phyloP scores from a whole-genome alignment of 805 yeast species.

The Phaffomyces thermotolerans region DNA sequence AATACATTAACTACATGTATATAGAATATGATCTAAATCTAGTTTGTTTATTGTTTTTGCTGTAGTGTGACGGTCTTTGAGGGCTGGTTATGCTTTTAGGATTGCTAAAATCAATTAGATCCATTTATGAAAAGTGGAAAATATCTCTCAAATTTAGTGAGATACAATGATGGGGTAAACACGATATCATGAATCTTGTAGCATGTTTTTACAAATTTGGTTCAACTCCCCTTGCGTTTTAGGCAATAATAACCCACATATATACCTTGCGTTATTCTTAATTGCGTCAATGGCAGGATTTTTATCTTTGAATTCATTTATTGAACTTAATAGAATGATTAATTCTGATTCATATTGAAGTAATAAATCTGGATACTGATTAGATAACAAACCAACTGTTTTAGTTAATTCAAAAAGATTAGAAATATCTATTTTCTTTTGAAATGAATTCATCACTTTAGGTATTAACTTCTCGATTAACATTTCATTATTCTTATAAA shows the following conservation, averaged over 20 bases:
- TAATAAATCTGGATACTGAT: slow-evolving; percentile 10
- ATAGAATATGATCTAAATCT: neutral
- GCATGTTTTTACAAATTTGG: neutral
- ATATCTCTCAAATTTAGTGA: too few species aligned
- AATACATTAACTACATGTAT: neutral
- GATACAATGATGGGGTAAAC: neutral
- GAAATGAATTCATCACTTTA: slow-evolving; percentile 11
- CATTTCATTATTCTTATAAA: slow-evolving; percentile 10
- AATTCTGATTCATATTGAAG: slow-evolving; percentile 8
- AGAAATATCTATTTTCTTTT: slow-evolving; percentile 9
- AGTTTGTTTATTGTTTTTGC: slow-evolving; percentile 1
- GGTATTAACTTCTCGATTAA: slow-evolving; percentile 2
- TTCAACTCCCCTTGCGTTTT: slow-evolving; percentile 2
- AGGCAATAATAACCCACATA: slow-evolving; percentile 12
- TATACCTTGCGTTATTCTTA: slow-evolving; percentile 17
- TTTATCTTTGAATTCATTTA: neutral
- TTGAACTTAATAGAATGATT: slow-evolving; percentile 8
- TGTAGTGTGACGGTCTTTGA: neutral
- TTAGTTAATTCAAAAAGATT: slow-evolving; percentile 23
- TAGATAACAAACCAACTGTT: slow-evolving; percentile 20
- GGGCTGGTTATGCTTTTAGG: too few species aligned
- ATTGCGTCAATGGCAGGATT: slow-evolving; percentile 14
- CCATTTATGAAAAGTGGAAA: too few species aligned
- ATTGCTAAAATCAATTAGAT: too few species aligned
- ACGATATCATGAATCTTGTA: slow-evolving; percentile 8